These are phyloP conservation scores for Globisporangium uncinulatum DNA, from an alignment of 352 stramenopile species.

Conservation along the genomic window DNA sequence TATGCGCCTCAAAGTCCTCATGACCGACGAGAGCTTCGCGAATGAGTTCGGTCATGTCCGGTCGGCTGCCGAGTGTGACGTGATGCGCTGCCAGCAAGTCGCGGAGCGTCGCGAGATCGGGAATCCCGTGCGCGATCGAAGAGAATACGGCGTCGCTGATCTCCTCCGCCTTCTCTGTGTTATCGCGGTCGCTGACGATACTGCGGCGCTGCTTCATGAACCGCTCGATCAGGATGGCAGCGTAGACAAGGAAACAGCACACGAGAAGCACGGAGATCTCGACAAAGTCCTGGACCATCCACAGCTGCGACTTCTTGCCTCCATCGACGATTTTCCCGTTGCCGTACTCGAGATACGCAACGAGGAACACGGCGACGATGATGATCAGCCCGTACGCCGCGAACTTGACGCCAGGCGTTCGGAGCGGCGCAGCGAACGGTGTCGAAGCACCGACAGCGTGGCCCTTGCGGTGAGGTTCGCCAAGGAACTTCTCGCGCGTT, in stretches of 20 bases:
- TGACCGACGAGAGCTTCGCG: no score
- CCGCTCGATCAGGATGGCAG: conserved; percentile 2
- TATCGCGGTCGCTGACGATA: no score
- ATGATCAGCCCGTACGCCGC: conserved; percentile 16
- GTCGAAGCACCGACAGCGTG: neutral
- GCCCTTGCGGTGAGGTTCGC: neutral
- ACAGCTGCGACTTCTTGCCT: conserved; percentile 24
- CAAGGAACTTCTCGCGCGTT: neutral
- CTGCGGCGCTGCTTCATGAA: conserved; percentile 3
- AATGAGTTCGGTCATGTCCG: conserved; percentile 18
- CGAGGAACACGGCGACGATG: conserved; percentile 15
- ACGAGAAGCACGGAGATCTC: conserved; percentile 22
- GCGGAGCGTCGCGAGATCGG: conserved; percentile 18
- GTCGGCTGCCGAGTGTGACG: conserved; percentile 21
- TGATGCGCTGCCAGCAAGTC: conserved; percentile 24
- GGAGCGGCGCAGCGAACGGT: conserved; percentile 21
- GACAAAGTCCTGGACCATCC: conserved; percentile 23
- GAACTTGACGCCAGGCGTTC: conserved; percentile 3
- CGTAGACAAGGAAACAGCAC: conserved; percentile 5
- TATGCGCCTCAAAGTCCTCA: no score
- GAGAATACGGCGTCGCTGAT: neutral
- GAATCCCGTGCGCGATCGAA: neutral
- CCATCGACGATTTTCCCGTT: conserved; percentile 19
- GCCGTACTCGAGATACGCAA: conserved; percentile 17
- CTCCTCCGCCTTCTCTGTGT: neutral